Evolutionary conservation across 192 early-diverging fungal genomes (phyloP).

Genomic region (Powellomyces hirtus): DNA sequence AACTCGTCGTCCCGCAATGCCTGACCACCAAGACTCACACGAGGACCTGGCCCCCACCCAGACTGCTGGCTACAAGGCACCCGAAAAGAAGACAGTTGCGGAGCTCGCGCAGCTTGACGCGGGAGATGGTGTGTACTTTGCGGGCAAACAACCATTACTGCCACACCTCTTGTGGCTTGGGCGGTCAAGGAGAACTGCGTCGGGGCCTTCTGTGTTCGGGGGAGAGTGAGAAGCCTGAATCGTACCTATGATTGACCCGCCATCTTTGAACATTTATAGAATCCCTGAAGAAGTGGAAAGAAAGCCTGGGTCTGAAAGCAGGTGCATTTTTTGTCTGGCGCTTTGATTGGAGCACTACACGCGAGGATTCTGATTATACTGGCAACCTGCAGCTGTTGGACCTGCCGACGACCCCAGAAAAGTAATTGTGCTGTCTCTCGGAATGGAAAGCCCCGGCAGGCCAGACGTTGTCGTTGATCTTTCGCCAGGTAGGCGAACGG

Average conservation of each 20-base stretch:
- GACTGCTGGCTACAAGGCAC: slow-evolving; percentile 86
- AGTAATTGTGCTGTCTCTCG: slow-evolving; percentile 71
- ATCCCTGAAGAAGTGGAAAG: slow-evolving; percentile 96
- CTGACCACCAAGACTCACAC: slow-evolving; percentile 43
- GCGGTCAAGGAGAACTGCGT: too few species aligned
- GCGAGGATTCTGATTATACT: too few species aligned
- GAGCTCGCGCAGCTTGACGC: slow-evolving; percentile 87
- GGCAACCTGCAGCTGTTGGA: slow-evolving; percentile 32
- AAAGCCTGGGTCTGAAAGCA: slow-evolving; percentile 79
- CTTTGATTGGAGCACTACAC: neutral
- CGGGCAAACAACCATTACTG: too few species aligned
- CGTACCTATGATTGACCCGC: too few species aligned
- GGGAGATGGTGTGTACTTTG: slow-evolving; percentile 64
- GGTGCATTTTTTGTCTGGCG: neutral
- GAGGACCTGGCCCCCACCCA: slow-evolving; percentile 74
- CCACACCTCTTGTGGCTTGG: too few species aligned
- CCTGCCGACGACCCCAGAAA: slow-evolving; percentile 65
- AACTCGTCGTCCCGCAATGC: too few species aligned
- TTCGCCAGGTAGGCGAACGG: slow-evolving; percentile 76
- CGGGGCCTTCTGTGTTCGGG: too few species aligned
- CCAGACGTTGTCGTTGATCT: slow-evolving; percentile 75
- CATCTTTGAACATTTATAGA: slow-evolving; percentile 50
- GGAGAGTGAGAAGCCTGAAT: too few species aligned
- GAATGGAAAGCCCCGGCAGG: slow-evolving; percentile 71
- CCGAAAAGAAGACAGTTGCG: slow-evolving; percentile 85